Evolutionary conservation across 2,329 filamentous ascomycete species (phyloP).

Genomic region (Grosmannia huntii): DNA sequence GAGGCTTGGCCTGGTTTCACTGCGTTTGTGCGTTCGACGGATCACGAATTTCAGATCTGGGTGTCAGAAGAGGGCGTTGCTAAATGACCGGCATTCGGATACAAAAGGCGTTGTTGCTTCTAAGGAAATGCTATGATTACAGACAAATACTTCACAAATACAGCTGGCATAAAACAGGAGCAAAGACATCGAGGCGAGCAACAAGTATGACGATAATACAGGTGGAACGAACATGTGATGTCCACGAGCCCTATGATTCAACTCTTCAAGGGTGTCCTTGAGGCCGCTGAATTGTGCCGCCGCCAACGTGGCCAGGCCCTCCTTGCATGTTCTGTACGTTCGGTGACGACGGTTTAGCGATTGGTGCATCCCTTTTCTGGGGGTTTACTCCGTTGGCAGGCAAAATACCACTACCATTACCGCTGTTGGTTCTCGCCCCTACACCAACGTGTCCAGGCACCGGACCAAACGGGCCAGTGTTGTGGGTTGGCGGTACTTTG

Average conservation of each 20-base stretch:
- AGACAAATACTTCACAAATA: too few species aligned
- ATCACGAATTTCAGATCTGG: background rate
- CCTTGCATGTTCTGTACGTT: background rate
- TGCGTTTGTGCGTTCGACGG: background rate
- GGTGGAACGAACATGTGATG: background rate
- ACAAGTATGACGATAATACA: background rate
- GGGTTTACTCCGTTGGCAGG: background rate
- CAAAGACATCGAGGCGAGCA: background rate
- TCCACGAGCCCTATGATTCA: background rate
- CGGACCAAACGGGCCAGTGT: background rate
- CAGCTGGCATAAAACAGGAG: too few species aligned
- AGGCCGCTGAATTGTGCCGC: background rate
- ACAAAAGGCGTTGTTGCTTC: too few species aligned
- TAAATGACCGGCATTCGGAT: too few species aligned
- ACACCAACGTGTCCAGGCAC: background rate
- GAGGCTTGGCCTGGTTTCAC: background rate
- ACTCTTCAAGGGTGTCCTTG: background rate
- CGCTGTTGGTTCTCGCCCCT: background rate
- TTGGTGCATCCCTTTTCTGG: background rate
- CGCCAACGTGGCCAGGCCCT: background rate
- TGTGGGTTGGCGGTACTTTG: background rate
- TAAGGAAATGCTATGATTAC: too few species aligned
- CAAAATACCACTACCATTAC: background rate
- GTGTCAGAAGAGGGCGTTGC: background rate
- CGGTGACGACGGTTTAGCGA: background rate